Evolutionary conservation across 2,329 filamentous ascomycete species (phyloP).

Genomic region (Colletotrichum sp.): DNA sequence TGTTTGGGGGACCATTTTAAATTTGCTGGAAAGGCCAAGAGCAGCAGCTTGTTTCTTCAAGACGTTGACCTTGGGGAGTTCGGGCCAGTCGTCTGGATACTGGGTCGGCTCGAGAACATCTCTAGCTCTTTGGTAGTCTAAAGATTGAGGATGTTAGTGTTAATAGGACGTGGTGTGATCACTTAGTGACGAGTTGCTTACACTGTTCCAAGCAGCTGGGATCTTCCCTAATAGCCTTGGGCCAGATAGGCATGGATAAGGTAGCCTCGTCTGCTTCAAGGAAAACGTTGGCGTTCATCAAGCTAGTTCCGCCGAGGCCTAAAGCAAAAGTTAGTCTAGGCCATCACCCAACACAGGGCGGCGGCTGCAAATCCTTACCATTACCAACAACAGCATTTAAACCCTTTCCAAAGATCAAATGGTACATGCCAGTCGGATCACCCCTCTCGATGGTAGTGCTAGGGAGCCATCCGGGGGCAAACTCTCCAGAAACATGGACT

Average conservation of each 20-base stretch:
- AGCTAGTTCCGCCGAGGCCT: constrained; percentile 68
- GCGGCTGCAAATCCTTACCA: constrained; percentile 40
- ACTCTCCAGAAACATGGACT: constrained; percentile 60
- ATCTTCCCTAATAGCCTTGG: constrained; percentile 56
- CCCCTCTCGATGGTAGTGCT: constrained; percentile 50
- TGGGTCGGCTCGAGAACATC: constrained; percentile 61
- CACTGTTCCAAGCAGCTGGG: constrained; percentile 50
- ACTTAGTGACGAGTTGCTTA: constrained; percentile 35
- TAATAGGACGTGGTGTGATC: not conserved
- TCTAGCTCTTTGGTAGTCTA: constrained; percentile 62
- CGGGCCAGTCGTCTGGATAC: constrained; percentile 64
- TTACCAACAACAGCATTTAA: constrained; percentile 68
- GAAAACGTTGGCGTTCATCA: constrained; percentile 73
- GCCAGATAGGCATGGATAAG: constrained; percentile 61
- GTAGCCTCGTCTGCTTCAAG: constrained; percentile 62
- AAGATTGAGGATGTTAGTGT: not conserved
- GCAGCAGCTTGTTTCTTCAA: constrained; percentile 61
- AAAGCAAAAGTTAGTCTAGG: not conserved
- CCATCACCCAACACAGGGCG: not conserved
- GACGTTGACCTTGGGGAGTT: constrained; percentile 61
- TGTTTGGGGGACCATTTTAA: constrained; percentile 63
- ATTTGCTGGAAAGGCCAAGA: constrained; percentile 56
- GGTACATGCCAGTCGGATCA: constrained; percentile 66
- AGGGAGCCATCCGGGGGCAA: constrained; percentile 47
- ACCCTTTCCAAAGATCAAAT: constrained; percentile 66